Base-by-base conservation (phyloP, 352 stramenopile genomes). In the Pilasporangium apinafurcum region DNA sequence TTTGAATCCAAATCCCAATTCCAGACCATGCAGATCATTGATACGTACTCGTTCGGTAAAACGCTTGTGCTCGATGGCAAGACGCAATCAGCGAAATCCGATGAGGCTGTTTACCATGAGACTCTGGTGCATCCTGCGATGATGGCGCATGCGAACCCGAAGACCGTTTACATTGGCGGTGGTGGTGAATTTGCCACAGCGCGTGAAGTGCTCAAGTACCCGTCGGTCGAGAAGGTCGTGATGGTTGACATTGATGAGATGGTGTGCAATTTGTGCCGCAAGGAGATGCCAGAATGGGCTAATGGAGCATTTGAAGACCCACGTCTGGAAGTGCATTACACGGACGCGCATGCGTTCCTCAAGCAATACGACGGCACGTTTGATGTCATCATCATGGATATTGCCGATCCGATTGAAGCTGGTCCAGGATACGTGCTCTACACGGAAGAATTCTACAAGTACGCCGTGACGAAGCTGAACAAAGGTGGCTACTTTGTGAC, bases 381-480 rank as follows among this genome's bases (percentile, higher is more conserved):
- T 48, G 94, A 98, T 58, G 86, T 97, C 12, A 96, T 98, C 48
- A 95, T 98, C 66, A 97, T 98, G 82, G 95, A 98, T 62, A 97
- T 98, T 49, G 86, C 82, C 21, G 86, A 96, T 65, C 85, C 86
- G 32, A 95, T 97, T 44, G 91, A 97, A 62, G 92, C 90, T 26
- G 95, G 95, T 32, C 95, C 92, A 21, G 92, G 89, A 17, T 95
- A 96, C 60, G 76, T 88, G 55, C 64, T 88, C 5, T 86, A 85
- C 61, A 83, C 68, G 21, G 71, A 82, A 37, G 74, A 86, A 56
- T 97, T 98, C 63, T 98, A 98, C 77, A 68, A 95, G 57, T 92
- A 93, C 57, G 86, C 82, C 18, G 44, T 61, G 26, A 88, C 61
- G 22, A 87, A 86, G 65, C 68, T 96, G 37, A 88, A 85, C 57